These are phyloP conservation scores for Salix caprea DNA, from an alignment of 345 rosid genomes.

Conservation along the genomic window DNA sequence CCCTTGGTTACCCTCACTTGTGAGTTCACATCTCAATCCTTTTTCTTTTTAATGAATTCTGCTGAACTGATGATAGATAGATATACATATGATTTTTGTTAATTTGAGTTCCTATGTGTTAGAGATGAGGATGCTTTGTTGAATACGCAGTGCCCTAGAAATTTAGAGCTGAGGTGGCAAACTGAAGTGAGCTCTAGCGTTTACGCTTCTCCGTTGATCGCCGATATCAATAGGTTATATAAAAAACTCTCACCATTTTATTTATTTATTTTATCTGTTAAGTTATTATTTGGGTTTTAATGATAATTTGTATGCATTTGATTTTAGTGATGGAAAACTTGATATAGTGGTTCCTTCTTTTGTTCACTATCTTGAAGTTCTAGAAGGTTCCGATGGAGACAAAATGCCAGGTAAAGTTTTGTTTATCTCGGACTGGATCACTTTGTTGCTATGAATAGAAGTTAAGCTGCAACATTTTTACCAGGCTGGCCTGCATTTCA, in stretches of 20 bases:
- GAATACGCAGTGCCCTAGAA: conserved; percentile 89
- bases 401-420: conserved; percentile 79
- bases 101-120: conserved; percentile 7
- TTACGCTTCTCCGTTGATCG: conserved; percentile 87
- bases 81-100: neutral
- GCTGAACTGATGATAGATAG: neutral
- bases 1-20: conserved; percentile 67
- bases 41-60: neutral
- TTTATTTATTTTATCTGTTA: neutral
- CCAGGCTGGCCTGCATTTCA: conserved; percentile 99
- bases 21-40: conserved; percentile 29
- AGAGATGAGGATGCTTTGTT: conserved; percentile 87
- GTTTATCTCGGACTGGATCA: neutral
- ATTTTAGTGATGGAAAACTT: conserved; percentile 90
- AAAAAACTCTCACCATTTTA: neutral
- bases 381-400: conserved; percentile 98
- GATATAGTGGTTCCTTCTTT: conserved; percentile 95
- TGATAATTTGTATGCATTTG: neutral
- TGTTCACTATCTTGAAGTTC: conserved; percentile 96
- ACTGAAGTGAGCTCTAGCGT: conserved; percentile 97
- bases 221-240: conserved; percentile 81
- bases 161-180: conserved; percentile 96
- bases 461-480: neutral
- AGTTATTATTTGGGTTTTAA: neutral
- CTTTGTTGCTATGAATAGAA: neutral